Conservation (phyloP, 306 rosid genomes). For the Urtica urens region DNA sequence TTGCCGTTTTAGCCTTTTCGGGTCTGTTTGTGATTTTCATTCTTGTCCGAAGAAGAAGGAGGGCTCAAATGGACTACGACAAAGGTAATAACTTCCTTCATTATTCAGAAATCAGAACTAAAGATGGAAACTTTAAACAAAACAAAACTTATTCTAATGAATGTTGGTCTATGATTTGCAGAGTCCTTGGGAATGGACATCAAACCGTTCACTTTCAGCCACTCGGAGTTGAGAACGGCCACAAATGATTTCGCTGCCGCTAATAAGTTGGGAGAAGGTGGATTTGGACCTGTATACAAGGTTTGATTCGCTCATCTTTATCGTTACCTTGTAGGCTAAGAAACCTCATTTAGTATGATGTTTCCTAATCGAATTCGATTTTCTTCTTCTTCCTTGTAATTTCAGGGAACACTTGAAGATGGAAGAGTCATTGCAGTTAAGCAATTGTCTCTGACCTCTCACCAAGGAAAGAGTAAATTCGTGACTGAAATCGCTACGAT, state of each 20-base stretch:
- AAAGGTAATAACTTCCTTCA: too few species aligned
- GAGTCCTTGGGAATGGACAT: slow-evolving; percentile 53
- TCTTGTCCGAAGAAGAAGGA: slow-evolving; percentile 34
- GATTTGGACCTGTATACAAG: slow-evolving; percentile 74
- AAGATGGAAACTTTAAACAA: too few species aligned
- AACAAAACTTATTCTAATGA: neutral
- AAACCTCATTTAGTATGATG: neutral
- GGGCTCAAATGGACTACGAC: slow-evolving; percentile 10
- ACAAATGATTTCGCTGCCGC: slow-evolving; percentile 48
- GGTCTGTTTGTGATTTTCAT: slow-evolving; percentile 18
- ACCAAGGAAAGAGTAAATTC: slow-evolving; percentile 71
- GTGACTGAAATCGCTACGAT: slow-evolving; percentile 67
- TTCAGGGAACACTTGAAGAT: slow-evolving; percentile 55
- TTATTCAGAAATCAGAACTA: too few species aligned
- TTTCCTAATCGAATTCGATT: neutral
- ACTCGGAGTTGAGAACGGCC: slow-evolving; percentile 46
- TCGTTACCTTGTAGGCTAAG: neutral
- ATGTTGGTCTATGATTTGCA: slow-evolving; percentile 24
- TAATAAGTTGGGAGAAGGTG: slow-evolving; percentile 71
- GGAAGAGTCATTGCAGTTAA: slow-evolving; percentile 64
- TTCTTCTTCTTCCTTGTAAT: slow-evolving; percentile 6
- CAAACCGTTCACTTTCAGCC: slow-evolving; percentile 56
- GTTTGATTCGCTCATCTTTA: slow-evolving; percentile 12
- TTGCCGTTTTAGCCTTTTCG: slow-evolving; percentile 35
- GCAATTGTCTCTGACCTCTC: slow-evolving; percentile 59